These are phyloP conservation scores for Fusarium drepaniforme DNA, from an alignment of 2,329 filamentous ascomycete species.

Conservation along the genomic window DNA sequence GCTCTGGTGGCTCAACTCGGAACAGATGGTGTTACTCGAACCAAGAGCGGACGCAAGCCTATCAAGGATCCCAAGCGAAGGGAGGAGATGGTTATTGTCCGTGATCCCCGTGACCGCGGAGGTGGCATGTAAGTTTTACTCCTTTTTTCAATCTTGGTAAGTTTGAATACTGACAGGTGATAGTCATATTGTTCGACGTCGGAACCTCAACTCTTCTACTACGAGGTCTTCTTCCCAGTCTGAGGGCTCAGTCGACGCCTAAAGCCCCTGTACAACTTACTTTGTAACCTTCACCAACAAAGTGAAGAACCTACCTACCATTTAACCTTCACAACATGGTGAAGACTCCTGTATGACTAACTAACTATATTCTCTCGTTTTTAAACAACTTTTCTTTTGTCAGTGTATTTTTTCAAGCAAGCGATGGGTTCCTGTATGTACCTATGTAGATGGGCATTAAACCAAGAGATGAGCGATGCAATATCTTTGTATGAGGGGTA, in stretches of 20 bases:
- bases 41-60: slow-evolving; percentile 34
- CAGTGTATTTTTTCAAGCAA: slow-evolving; percentile 16
- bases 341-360: slow-evolving; percentile 15
- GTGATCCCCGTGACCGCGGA: slow-evolving; percentile 38
- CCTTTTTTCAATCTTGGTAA: too few species aligned
- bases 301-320: neutral
- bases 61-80: slow-evolving; percentile 42
- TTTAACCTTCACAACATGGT: neutral
- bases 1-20: slow-evolving; percentile 39
- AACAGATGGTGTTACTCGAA: slow-evolving; percentile 2
- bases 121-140: slow-evolving; percentile 39
- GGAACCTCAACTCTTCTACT: slow-evolving; percentile 30
- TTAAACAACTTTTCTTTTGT: slow-evolving; percentile 7
- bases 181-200: slow-evolving; percentile 35
- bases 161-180: slow-evolving; percentile 2
- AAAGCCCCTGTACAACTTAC: slow-evolving; percentile 14
- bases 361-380: slow-evolving; percentile 25
- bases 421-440: slow-evolving; percentile 4
- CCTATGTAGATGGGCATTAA: slow-evolving; percentile 23
- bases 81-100: slow-evolving; percentile 43
- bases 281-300: neutral
- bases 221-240: slow-evolving; percentile 37
- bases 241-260: slow-evolving; percentile 36
- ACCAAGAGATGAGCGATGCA: slow-evolving; percentile 31
- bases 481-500: slow-evolving; percentile 32